phyloP scores from a whole-genome alignment of 306 rosid species.

The Lathyrus aphaca region DNA sequence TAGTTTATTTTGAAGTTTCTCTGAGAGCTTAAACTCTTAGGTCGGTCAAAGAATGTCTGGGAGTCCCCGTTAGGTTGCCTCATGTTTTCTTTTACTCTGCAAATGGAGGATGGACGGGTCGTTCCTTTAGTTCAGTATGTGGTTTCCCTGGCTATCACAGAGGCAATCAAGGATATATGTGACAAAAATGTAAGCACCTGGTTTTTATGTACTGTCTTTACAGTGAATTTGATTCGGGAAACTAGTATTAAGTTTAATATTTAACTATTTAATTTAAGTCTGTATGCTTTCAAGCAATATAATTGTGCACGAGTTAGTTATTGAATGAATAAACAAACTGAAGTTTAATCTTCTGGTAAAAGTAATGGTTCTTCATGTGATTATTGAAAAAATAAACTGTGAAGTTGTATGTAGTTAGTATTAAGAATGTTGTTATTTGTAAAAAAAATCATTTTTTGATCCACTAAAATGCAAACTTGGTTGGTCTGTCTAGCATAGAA shows the following conservation, averaged over 20 bases:
- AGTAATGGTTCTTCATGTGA: conserved; percentile 29
- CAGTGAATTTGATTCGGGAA: conserved; percentile 19
- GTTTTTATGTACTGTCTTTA: conserved; percentile 29
- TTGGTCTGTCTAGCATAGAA: conserved; percentile 22
- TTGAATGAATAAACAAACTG: not conserved
- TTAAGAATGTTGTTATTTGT: not conserved
- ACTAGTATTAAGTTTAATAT: conserved; percentile 6
- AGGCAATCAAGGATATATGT: conserved; percentile 82
- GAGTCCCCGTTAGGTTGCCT: conserved; percentile 91
- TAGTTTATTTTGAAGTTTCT: conserved; percentile 27
- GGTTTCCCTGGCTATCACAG: conserved; percentile 81
- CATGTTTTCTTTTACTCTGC: conserved; percentile 78
- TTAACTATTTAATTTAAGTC: not conserved
- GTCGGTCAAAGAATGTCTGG: conserved; percentile 92
- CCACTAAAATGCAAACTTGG: not conserved
- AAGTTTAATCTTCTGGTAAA: conserved; percentile 8
- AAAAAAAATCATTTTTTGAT: conserved; percentile 14
- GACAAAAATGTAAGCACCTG: conserved; percentile 62
- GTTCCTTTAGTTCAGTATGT: conserved; percentile 90
- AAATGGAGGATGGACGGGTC: conserved; percentile 82
- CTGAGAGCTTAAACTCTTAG: conserved; percentile 46
- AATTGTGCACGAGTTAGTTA: conserved; percentile 27
- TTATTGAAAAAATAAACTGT: conserved; percentile 3
- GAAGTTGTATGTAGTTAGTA: conserved; percentile 4
- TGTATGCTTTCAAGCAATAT: conserved; percentile 1